Conservation (phyloP, 139 green algal genomes). For the Micractinium conductrix region DNA sequence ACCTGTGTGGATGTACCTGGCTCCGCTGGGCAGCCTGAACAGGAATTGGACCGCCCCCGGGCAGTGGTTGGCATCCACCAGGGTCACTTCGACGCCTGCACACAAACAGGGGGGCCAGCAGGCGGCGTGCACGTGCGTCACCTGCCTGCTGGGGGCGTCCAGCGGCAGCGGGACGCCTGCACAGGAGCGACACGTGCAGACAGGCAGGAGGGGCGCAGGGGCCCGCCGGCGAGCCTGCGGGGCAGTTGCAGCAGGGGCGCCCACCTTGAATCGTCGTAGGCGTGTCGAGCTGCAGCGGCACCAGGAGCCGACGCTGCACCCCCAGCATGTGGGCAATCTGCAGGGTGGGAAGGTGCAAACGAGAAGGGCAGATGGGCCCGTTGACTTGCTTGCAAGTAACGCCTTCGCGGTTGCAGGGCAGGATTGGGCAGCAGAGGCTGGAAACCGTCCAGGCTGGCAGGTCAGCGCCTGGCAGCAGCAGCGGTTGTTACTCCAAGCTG, state of each 20-base stretch:
- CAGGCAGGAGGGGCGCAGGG: neutral
- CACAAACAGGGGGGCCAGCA: neutral
- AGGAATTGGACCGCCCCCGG: conserved; percentile 80
- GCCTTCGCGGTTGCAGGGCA: too few species aligned
- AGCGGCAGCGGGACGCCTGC: neutral
- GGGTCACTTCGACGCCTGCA: conserved; percentile 67
- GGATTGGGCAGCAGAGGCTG: too few species aligned
- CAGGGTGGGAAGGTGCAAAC: too few species aligned
- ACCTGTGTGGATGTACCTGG: conserved; percentile 67
- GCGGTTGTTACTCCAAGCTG: too few species aligned
- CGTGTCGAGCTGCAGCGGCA: conserved; percentile 56
- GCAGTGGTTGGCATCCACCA: conserved; percentile 84
- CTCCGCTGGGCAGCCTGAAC: conserved; percentile 66
- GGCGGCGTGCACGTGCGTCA: too few species aligned
- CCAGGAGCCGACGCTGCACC: conserved; percentile 50
- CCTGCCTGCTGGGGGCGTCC: too few species aligned
- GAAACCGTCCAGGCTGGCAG: too few species aligned
- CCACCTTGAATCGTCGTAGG: conserved; percentile 59
- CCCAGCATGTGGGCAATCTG: conserved; percentile 63
- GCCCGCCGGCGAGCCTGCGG: neutral
- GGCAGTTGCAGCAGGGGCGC: neutral
- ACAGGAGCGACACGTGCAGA: neutral
- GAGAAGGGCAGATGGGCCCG: too few species aligned
- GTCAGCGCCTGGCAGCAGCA: too few species aligned
- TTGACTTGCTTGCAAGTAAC: too few species aligned